Evolutionary conservation across 169 alveolate species (phyloP), one percentile per base, ranked within the genome.

Genomic region (Cryptosporidium xiaoi): DNA sequence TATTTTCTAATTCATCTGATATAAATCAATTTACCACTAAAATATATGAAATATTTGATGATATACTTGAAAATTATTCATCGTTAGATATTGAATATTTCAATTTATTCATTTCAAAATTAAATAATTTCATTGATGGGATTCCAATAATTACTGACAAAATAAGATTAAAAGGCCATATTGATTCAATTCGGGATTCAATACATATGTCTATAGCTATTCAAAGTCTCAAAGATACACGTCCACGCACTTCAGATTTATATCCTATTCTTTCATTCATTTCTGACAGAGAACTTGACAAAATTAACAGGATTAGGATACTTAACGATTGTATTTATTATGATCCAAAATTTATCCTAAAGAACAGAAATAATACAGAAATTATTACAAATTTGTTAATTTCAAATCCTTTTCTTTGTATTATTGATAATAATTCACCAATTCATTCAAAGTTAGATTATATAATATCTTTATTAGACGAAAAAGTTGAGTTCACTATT

Each of bases 321-420:
- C 15, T 6, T 18, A 34, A 46, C 36, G 64, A 62, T 33, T 77
- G 24, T 62, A 48, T 16, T 2, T 58, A 40, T 44, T 10, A 60
- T 34, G 27, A 77, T 44, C 71, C 87, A 4, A 60, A 24, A 34
- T 15, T 31, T n/a, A 36, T 60, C 24, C 24, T 77, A n/a, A 24
- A 1, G 1, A 71, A 60, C 15, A 40, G 36, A 10, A 10, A 60
- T 7, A 36, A 56, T 7, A 55, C 16, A 3, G 44, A 77, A n/a
- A 44, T 77, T 15, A 50, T 77, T 2, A 3, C 62, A 10, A 40
- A 77, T 13, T 18, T 77, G 44, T 77, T 58, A 6, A 33, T 77
- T 77, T 56, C 87, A n/a, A 77, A 77, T 77, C 87, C 87, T n/a
- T 27, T 20, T 24, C 31, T 77, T 15, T 8, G 53, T 24, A 1